These are phyloP conservation scores for Xerocomus brunneocitrinus DNA, from an alignment of 768 basidiomycete genomes.

Conservation along the genomic window DNA sequence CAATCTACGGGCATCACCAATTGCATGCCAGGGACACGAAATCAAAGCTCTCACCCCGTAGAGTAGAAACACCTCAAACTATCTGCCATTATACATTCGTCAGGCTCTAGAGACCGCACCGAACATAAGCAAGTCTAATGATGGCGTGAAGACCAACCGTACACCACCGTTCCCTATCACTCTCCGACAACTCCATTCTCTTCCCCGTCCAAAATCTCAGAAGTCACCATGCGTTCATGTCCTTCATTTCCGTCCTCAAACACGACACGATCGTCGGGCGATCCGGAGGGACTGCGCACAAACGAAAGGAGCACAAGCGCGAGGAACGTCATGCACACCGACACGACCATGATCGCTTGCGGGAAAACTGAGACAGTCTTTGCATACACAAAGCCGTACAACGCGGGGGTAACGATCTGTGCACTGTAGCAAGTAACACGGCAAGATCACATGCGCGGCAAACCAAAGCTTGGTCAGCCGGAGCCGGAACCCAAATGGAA, in stretches of 20 bases:
- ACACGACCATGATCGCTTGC: slow-evolving; percentile 62
- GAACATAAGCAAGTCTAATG: background rate
- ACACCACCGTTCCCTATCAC: background rate
- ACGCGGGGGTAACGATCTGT: slow-evolving; percentile 63
- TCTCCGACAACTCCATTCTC: background rate
- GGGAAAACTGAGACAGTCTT: slow-evolving; percentile 69
- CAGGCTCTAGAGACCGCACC: no score
- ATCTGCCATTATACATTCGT: no score
- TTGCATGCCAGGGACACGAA: no score
- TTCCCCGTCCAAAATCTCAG: background rate
- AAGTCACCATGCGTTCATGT: background rate
- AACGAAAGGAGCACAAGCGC: slow-evolving; percentile 45
- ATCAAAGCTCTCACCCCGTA: no score
- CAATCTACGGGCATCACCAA: no score
- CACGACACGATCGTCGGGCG: background rate
- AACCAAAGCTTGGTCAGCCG: background rate
- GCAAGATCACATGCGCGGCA: no score
- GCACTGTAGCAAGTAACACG: slow-evolving; percentile 34
- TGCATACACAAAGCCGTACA: slow-evolving; percentile 70
- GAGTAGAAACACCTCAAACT: no score
- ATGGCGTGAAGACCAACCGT: background rate
- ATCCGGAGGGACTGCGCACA: slow-evolving; percentile 37
- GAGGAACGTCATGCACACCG: slow-evolving; percentile 35
- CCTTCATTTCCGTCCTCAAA: background rate
- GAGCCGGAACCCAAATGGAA: background rate